Evolutionary conservation across 768 basidiomycete species (phyloP).

Genomic region (Phylloporus sp.): DNA sequence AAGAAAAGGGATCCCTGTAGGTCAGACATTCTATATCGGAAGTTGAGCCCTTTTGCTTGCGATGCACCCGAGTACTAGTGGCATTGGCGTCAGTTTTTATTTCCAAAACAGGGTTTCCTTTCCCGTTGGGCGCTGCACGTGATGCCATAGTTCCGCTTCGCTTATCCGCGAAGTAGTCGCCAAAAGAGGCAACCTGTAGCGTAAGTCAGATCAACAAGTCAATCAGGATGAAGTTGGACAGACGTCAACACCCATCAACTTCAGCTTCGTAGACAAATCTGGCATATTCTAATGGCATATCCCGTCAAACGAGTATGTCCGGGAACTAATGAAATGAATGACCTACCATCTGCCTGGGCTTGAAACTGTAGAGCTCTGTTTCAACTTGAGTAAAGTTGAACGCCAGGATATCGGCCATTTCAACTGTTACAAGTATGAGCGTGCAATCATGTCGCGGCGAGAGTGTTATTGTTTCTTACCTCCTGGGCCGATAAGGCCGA

Average conservation of each 20-base stretch:
- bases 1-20: conserved; percentile 70
- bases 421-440: conserved; percentile 31
- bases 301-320: not conserved
- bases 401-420: conserved; percentile 73
- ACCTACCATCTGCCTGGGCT: conserved; percentile 40
- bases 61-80: not conserved
- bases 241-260: conserved; percentile 55
- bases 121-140: not conserved
- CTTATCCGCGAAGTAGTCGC: conserved; percentile 68
- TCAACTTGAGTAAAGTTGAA: conserved; percentile 65
- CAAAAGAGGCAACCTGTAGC: conserved; percentile 57
- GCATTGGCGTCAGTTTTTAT: not conserved
- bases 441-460: too few species aligned
- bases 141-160: conserved; percentile 10
- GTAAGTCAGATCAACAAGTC: not conserved
- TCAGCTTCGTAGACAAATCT: conserved; percentile 66
- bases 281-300: conserved; percentile 42
- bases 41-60: not conserved
- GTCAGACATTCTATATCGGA: conserved; percentile 48
- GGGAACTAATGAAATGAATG: not conserved
- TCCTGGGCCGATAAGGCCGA: conserved; percentile 74
- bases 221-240: conserved; percentile 6
- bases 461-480: conserved; percentile 25
- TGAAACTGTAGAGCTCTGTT: conserved; percentile 38
- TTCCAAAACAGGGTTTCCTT: not conserved